These are phyloP conservation scores for Syncephalastrum racemosum DNA, from an alignment of 371 early-diverging fungal species.

Conservation along the genomic window DNA sequence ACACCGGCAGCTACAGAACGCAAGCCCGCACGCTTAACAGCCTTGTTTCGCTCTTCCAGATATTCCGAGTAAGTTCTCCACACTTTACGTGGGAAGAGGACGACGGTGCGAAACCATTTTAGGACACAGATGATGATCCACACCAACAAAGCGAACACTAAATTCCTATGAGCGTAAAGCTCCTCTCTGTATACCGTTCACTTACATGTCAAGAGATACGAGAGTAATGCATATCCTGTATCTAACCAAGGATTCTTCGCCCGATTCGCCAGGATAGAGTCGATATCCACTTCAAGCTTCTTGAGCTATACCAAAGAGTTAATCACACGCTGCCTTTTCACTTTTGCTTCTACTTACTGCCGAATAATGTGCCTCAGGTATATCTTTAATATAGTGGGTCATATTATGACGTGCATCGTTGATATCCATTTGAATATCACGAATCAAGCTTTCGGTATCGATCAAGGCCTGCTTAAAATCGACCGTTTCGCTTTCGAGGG, in stretches of 20 bases:
- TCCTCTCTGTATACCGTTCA: not conserved
- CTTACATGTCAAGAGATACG: slow-evolving; percentile 45
- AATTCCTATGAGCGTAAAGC: not conserved
- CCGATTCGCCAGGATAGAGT: slow-evolving; percentile 43
- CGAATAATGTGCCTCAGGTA: slow-evolving; percentile 44
- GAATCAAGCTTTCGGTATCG: slow-evolving; percentile 34
- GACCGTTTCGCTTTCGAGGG: slow-evolving; percentile 20
- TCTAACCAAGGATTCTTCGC: slow-evolving; percentile 53
- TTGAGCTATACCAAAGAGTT: slow-evolving; percentile 31
- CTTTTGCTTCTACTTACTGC: slow-evolving; percentile 23
- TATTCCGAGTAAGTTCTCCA: slow-evolving; percentile 42
- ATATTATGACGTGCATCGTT: slow-evolving; percentile 29
- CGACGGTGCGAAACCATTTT: slow-evolving; percentile 31
- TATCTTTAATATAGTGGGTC: slow-evolving; percentile 41
- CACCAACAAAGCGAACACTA: slow-evolving; percentile 42
- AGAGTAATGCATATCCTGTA: slow-evolving; percentile 45
- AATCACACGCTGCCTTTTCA: not conserved
- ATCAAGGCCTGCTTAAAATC: slow-evolving; percentile 26
- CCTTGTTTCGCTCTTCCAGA: slow-evolving; percentile 37
- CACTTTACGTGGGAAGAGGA: slow-evolving; percentile 35
- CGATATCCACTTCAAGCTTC: slow-evolving; percentile 45
- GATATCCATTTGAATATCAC: slow-evolving; percentile 38
- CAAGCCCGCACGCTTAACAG: slow-evolving; percentile 28
- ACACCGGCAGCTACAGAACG: slow-evolving; percentile 11
- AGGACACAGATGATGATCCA: slow-evolving; percentile 48